These are phyloP conservation scores for Rhizopus sp. DNA, from an alignment of 371 early-diverging fungal genomes.

Conservation along the genomic window DNA sequence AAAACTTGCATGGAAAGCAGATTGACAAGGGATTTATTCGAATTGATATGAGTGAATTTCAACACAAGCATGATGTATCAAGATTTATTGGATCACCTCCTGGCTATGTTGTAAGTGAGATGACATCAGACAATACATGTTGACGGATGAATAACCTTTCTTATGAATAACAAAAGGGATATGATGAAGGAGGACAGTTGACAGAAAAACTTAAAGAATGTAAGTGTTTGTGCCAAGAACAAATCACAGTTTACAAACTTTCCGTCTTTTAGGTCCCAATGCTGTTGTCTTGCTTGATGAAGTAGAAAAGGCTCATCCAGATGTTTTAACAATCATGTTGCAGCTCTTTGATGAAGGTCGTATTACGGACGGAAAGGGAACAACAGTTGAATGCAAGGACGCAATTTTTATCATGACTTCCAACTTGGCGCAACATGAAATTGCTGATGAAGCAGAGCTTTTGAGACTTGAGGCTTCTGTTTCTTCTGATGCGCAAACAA, in stretches of 20 bases:
- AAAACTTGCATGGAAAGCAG: constrained; percentile 53
- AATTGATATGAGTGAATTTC: constrained; percentile 75
- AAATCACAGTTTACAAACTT: background rate
- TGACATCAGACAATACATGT: background rate
- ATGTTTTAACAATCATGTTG: constrained; percentile 64
- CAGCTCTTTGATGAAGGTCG: constrained; percentile 77
- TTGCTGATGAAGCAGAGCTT: constrained; percentile 59
- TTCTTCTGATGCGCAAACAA: constrained; percentile 43
- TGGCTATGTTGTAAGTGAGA: constrained; percentile 61
- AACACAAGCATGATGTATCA: constrained; percentile 63
- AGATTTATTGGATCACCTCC: constrained; percentile 72
- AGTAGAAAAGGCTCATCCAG: constrained; percentile 74
- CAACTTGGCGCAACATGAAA: constrained; percentile 71
- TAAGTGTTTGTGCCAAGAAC: constrained; percentile 14
- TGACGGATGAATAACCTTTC: background rate
- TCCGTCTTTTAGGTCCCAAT: constrained; percentile 48
- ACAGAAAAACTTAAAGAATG: constrained; percentile 70
- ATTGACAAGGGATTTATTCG: constrained; percentile 61
- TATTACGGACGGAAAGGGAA: constrained; percentile 70
- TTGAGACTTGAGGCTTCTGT: constrained; percentile 56
- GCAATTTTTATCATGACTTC: constrained; percentile 77
- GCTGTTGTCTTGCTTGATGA: constrained; percentile 60
- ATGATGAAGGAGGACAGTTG: constrained; percentile 71
- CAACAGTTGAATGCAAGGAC: constrained; percentile 63
- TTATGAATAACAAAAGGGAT: constrained; percentile 37